A percentile compares a stretch with the other conserved stretches of the same genome.
Evolutionary conservation across 305 asterid species (phyloP).

Genomic region (Fraxinus floribunda): DNA sequence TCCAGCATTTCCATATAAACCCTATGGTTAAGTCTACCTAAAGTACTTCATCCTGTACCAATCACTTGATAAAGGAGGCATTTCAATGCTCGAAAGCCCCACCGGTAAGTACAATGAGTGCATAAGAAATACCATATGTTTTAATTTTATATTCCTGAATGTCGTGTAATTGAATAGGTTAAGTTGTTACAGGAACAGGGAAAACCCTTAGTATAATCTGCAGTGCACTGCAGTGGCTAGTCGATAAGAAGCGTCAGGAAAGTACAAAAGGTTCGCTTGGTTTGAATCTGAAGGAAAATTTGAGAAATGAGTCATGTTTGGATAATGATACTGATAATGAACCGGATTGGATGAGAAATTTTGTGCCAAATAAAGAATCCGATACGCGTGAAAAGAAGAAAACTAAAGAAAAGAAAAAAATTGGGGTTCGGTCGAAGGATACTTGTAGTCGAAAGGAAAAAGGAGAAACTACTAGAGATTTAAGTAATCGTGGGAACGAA

Average conservation of each 20-base stretch:
- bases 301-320: conserved; percentile 32
- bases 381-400: conserved; percentile 36
- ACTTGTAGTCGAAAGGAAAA: conserved; percentile 20
- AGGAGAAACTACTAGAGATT: conserved; percentile 40
- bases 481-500: conserved; percentile 29
- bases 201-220: conserved; percentile 95
- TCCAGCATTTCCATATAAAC: conserved; percentile 80
- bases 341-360: conserved; percentile 88
- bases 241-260: conserved; percentile 54
- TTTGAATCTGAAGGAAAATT: conserved; percentile 25
- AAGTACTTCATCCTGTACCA: too few species aligned
- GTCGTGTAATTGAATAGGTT: conserved; percentile 9
- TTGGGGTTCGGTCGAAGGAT: conserved; percentile 29
- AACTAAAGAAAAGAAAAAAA: conserved; percentile 22
- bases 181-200: conserved; percentile 71
- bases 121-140: not conserved
- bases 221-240: conserved; percentile 96
- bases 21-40: too few species aligned
- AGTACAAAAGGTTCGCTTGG: conserved; percentile 17
- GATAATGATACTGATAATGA: conserved; percentile 66
- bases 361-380: conserved; percentile 47
- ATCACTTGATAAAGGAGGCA: conserved; percentile 86
- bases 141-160: not conserved
- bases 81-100: conserved; percentile 98
- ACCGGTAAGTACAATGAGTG: conserved; percentile 47